Base-by-base conservation (phyloP, 1,139 yeast genomes). In the Tardiomyces digboiensis region DNA sequence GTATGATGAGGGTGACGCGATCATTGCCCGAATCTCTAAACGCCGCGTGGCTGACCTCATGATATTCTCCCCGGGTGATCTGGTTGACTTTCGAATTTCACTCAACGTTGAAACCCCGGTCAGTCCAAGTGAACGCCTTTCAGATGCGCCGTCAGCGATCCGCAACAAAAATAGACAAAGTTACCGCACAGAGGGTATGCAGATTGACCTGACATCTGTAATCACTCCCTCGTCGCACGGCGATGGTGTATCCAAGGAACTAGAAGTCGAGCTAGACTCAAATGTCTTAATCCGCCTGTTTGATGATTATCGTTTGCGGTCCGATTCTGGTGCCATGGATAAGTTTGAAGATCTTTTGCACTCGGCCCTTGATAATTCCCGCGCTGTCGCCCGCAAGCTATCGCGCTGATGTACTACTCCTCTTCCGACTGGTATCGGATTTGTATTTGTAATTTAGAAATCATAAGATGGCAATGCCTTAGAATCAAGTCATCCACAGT, bases 41-140 rank as follows among this genome's bases (percentile, higher is more conserved):
- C 76, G 76, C 51, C 72, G 91, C 45, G 66, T 87, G 8, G 76
- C 85, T 2, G 88, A 84, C 58, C 64, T 88, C 47, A 75, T 78
- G 57, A 70, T 88, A 29, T 80, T 76, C 57, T 76, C 83, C 45
- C 96, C 96, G 1, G 82, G 85, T 49, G 78, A 85, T 21, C 71
- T 80, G 64, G 80, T 80, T 58, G 97, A 88, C 60, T 70, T 82
- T 51, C 72, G 95, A 54, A 67, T 88, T 37, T 80, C 94, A 10
- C 66, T 88, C 50, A 78, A 88, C 36, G 64, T 83, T 29, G 97
- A 88, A 76, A 62, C 78, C 50, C 95, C 94, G 29, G 46, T 12
- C 21, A 7, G 19, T 10, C 8, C 33, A 5, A 33, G 40, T 12
- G 38, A 33, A 23, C 43, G 44, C 2, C 42, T 43, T 3, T 37